phyloP scores from a whole-genome alignment of 2,329 filamentous ascomycete genomes.

The Thelonectria rubi region DNA sequence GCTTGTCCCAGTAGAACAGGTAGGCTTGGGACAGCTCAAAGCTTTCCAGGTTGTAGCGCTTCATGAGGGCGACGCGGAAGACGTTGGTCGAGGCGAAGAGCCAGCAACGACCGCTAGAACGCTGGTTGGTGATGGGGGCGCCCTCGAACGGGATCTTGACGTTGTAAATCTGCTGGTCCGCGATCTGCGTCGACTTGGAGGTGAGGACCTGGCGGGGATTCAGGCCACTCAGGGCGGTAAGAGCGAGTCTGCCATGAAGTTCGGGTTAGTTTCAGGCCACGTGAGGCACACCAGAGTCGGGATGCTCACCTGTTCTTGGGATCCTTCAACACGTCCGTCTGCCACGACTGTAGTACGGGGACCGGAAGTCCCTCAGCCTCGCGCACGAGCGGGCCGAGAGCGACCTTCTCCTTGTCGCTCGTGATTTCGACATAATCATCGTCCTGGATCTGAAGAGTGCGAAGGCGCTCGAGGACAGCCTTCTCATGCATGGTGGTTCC shows the following conservation, averaged over 20 bases:
- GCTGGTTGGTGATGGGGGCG: slow-evolving; percentile 84
- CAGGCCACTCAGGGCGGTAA: slow-evolving; percentile 75
- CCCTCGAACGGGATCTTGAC: slow-evolving; percentile 84
- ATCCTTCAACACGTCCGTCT: slow-evolving; percentile 68
- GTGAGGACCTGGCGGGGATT: slow-evolving; percentile 73
- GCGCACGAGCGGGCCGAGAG: slow-evolving; percentile 24
- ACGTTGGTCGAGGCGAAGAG: slow-evolving; percentile 92
- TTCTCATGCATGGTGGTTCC: slow-evolving; percentile 50
- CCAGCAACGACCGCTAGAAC: slow-evolving; percentile 86
- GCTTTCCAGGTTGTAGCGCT: slow-evolving; percentile 76
- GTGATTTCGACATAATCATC: slow-evolving; percentile 64
- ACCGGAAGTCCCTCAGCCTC: slow-evolving; percentile 60
- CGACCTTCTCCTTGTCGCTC: slow-evolving; percentile 45
- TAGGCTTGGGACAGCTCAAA: slow-evolving; percentile 92
- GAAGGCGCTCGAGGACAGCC: slow-evolving; percentile 55
- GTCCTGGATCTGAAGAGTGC: slow-evolving; percentile 57
- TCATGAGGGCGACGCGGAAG: slow-evolving; percentile 88
- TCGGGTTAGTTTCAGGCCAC: slow-evolving; percentile 9
- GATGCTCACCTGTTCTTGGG: slow-evolving; percentile 68
- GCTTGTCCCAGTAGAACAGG: slow-evolving; percentile 93
- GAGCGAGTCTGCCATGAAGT: slow-evolving; percentile 68
- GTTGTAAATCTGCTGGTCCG: slow-evolving; percentile 84
- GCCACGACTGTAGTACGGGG: slow-evolving; percentile 64
- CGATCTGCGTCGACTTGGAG: slow-evolving; percentile 68
- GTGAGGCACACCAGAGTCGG: not conserved